Evolutionary conservation across 2,329 filamentous ascomycete species (phyloP).

Genomic region (Penicillium sp.): DNA sequence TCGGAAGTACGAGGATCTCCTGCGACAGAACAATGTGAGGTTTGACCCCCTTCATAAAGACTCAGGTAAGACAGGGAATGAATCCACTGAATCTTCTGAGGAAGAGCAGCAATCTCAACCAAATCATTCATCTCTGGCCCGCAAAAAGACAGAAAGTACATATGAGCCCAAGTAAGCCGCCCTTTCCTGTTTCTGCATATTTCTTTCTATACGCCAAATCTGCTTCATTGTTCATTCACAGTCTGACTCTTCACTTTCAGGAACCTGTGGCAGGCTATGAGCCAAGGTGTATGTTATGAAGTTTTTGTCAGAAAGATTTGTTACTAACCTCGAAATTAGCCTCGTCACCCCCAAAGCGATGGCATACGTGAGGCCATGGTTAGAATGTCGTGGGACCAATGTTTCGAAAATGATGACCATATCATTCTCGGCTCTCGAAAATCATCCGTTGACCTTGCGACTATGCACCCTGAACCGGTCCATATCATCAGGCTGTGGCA

Average conservation of each 20-base stretch:
- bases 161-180: slow-evolving; percentile 15
- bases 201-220: not conserved
- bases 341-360: not conserved
- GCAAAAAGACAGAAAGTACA: slow-evolving; percentile 1
- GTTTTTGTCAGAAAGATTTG: too few species aligned
- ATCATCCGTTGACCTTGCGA: slow-evolving; percentile 7
- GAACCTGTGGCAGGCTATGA: slow-evolving; percentile 50
- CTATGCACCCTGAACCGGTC: slow-evolving; percentile 19
- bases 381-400: slow-evolving; percentile 14
- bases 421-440: slow-evolving; percentile 16
- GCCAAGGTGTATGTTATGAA: slow-evolving; percentile 37
- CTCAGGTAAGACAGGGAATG: not conserved
- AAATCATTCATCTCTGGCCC: not conserved
- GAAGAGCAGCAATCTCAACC: not conserved
- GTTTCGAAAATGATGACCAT: slow-evolving; percentile 10
- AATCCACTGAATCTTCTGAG: not conserved
- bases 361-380: slow-evolving; percentile 3
- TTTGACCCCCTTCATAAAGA: slow-evolving; percentile 63
- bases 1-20: slow-evolving; percentile 65
- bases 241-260: slow-evolving; percentile 28
- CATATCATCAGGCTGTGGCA: slow-evolving; percentile 56
- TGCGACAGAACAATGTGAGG: slow-evolving; percentile 65
- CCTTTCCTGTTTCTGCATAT: slow-evolving; percentile 3
- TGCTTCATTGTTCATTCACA: not conserved
- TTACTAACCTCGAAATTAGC: not conserved